phyloP scores from a whole-genome alignment of 1,284 basidiomycete species.

The Pholiota adiposa region DNA sequence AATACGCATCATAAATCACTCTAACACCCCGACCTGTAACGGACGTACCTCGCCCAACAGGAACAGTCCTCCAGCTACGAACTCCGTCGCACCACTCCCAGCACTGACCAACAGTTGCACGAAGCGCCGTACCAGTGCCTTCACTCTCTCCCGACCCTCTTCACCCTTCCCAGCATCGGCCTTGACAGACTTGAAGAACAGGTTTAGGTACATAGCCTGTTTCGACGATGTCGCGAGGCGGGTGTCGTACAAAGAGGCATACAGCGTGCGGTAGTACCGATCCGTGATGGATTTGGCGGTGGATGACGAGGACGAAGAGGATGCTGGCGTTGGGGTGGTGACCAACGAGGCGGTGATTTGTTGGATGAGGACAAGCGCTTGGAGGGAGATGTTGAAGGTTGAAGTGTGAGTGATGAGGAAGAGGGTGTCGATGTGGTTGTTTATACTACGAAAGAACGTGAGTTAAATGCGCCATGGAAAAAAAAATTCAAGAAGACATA shows the following conservation, averaged over 20 bases:
- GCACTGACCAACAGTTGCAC: constrained; percentile 81
- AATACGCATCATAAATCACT: not conserved
- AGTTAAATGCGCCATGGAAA: not conserved
- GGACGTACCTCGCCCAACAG: constrained; percentile 70
- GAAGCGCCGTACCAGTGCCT: constrained; percentile 87
- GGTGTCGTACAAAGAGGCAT: constrained; percentile 85
- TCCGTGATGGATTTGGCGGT: constrained; percentile 65
- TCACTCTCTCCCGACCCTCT: constrained; percentile 55
- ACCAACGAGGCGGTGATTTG: constrained; percentile 70
- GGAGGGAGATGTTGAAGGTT: constrained; percentile 96
- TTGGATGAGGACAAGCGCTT: constrained; percentile 91
- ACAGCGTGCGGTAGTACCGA: constrained; percentile 92
- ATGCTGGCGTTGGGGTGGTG: constrained; percentile 39
- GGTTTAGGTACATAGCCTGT: constrained; percentile 97
- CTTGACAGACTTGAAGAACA: constrained; percentile 93
- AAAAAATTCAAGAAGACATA: constrained; percentile 33
- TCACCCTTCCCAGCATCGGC: constrained; percentile 57
- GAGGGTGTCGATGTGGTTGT: constrained; percentile 90
- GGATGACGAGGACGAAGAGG: constrained; percentile 41
- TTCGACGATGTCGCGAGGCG: constrained; percentile 88
- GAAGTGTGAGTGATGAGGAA: constrained; percentile 96
- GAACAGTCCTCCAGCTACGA: constrained; percentile 88
- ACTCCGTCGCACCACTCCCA: constrained; percentile 80
- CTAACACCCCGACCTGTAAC: not conserved
- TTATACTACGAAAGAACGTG: constrained; percentile 55